A percentile compares a stretch with the other conserved stretches of the same genome.
These are phyloP conservation scores for Geotrichum citri-aurantii DNA, from an alignment of 1,139 yeast genomes.

Conservation along the genomic window DNA sequence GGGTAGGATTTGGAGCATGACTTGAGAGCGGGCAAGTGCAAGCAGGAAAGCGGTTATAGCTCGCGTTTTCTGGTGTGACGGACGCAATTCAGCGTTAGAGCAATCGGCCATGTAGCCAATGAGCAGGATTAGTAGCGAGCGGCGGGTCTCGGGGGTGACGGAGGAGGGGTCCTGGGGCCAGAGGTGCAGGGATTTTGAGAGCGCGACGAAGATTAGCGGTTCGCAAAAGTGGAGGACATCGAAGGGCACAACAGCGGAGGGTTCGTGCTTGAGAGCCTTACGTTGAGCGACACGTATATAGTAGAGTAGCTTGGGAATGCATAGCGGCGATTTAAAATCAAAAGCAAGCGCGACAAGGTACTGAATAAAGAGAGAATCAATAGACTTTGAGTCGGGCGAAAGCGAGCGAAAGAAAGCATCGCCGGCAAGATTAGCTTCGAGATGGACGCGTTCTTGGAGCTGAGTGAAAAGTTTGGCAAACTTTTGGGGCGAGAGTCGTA, in stretches of 20 bases:
- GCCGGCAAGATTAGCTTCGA: slow-evolving; percentile 11
- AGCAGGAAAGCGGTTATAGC: slow-evolving; percentile 10
- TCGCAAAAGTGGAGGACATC: slow-evolving; percentile 10
- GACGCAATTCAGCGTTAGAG: background rate
- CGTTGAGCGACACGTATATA: slow-evolving; percentile 15
- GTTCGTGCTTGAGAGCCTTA: background rate
- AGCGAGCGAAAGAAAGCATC: background rate
- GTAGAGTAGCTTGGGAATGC: slow-evolving; percentile 23
- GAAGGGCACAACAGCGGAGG: background rate
- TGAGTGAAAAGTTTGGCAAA: slow-evolving; percentile 32
- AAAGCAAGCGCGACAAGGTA: slow-evolving; percentile 30
- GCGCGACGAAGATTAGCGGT: slow-evolving; percentile 14
- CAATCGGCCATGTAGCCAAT: slow-evolving; percentile 12
- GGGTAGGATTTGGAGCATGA: slow-evolving; percentile 4
- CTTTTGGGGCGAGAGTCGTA: slow-evolving; percentile 14
- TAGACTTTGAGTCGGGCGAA: slow-evolving; percentile 15
- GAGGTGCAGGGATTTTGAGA: slow-evolving; percentile 12
- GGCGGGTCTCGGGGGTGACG: slow-evolving; percentile 3
- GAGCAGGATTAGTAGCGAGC: slow-evolving; percentile 5
- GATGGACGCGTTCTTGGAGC: slow-evolving; percentile 29
- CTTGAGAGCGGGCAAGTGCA: slow-evolving; percentile 9
- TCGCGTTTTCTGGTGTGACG: slow-evolving; percentile 4
- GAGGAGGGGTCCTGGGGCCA: slow-evolving; percentile 8
- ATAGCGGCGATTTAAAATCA: slow-evolving; percentile 29
- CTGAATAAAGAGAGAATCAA: slow-evolving; percentile 33